A percentile compares a stretch with the other conserved stretches of the same genome.
Evolutionary conservation across 345 rosid species (phyloP).

Genomic region (Orychophragmus violaceus): DNA sequence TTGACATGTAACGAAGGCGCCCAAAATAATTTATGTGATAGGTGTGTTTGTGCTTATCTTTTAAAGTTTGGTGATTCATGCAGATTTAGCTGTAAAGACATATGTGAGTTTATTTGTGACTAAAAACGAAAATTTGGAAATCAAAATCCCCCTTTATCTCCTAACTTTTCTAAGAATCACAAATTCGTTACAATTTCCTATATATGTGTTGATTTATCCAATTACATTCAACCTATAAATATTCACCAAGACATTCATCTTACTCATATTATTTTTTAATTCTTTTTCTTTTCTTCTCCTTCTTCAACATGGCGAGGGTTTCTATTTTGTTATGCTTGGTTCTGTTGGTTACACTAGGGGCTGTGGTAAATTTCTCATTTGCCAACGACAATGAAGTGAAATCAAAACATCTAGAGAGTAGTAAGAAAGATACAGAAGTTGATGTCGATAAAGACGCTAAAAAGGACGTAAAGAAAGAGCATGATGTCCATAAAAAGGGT

Average conservation of each 20-base stretch:
- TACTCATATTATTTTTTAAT: not conserved
- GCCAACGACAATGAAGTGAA: constrained; percentile 11
- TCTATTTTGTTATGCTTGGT: constrained; percentile 20
- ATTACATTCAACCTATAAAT: constrained; percentile 15
- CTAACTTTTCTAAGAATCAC: constrained; percentile 23
- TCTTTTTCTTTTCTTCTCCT: not conserved
- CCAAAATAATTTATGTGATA: not conserved
- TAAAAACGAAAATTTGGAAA: not conserved
- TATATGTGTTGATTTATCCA: constrained; percentile 18
- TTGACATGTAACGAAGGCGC: not conserved
- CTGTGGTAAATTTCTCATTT: constrained; percentile 19
- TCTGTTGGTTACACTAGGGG: constrained; percentile 27
- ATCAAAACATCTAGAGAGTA: constrained; percentile 11
- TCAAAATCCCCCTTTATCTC: constrained; percentile 22
- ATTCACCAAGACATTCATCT: not conserved
- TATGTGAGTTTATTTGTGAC: not conserved
- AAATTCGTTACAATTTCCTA: constrained; percentile 7
- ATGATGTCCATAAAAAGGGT: not conserved
- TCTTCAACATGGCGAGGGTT: constrained; percentile 25
- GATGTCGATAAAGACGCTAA: not conserved
- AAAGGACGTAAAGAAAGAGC: constrained; percentile 2
- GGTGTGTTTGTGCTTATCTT: not conserved
- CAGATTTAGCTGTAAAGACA: not conserved
- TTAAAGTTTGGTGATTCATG: constrained; percentile 13
- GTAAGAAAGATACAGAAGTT: not conserved